Evolutionary conservation across 352 stramenopile species (phyloP).

Genomic region (Phytophthora pinifolia): DNA sequence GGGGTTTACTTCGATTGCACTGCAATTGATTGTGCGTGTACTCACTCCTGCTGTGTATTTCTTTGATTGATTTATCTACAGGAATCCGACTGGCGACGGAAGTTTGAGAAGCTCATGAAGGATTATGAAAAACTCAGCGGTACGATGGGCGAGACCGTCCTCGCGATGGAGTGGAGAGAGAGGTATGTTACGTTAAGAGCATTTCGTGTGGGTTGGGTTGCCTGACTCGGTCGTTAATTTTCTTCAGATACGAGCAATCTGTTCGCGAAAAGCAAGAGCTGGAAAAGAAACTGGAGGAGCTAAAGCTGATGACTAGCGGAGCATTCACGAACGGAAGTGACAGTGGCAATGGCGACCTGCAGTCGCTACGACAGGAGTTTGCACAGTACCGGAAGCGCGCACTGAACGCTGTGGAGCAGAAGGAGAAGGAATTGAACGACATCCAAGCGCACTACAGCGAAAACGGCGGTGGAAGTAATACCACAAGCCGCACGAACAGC

Average conservation of each 20-base stretch:
- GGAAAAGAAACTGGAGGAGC: constrained; percentile 72
- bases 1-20: constrained; percentile 3
- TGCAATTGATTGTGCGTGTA: neutral
- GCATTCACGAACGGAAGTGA: constrained; percentile 27
- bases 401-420: constrained; percentile 79
- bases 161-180: constrained; percentile 85
- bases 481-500: constrained; percentile 42
- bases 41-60: neutral
- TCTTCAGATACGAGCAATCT: constrained; percentile 68
- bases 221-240: neutral
- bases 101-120: constrained; percentile 85
- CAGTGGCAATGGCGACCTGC: constrained; percentile 47
- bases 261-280: constrained; percentile 75
- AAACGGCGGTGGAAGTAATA: constrained; percentile 31
- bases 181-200: constrained; percentile 32
- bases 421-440: constrained; percentile 75
- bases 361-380: constrained; percentile 75
- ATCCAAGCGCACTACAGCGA: constrained; percentile 68
- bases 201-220: neutral
- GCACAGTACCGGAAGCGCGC: constrained; percentile 77
- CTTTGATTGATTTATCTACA: constrained; percentile 20
- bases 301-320: constrained; percentile 46
- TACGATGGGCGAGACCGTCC: constrained; percentile 82
- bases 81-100: constrained; percentile 80
- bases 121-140: constrained; percentile 87